Evolutionary conservation across 495 filamentous ascomycete species (phyloP).

Genomic region (Penicillium manginii): DNA sequence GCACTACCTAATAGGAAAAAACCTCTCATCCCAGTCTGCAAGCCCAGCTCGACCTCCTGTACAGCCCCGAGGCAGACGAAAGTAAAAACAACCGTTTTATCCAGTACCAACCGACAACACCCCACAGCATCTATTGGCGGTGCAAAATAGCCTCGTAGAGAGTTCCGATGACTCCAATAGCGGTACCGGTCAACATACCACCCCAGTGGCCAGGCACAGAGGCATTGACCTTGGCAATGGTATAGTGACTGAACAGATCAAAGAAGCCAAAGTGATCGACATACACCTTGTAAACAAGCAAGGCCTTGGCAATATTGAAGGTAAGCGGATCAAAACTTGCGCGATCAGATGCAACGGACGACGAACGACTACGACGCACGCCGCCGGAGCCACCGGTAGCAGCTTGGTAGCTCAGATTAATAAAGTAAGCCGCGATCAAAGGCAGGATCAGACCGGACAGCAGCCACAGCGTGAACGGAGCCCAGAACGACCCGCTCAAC

Average conservation of each 20-base stretch:
- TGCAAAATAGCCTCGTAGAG: constrained; percentile 84
- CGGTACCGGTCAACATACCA: constrained; percentile 72
- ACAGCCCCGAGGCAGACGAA: constrained; percentile 20
- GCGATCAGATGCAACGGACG: constrained; percentile 28
- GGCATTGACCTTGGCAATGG: constrained; percentile 63
- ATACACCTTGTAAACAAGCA: constrained; percentile 80
- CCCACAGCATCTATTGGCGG: constrained; percentile 52
- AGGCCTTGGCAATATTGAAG: constrained; percentile 84
- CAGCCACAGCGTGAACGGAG: constrained; percentile 75
- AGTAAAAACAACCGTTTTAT: constrained; percentile 8
- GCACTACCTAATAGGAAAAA: too few species aligned
- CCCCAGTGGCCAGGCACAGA: constrained; percentile 72
- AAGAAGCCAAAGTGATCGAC: constrained; percentile 68
- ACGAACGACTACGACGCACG: constrained; percentile 26
- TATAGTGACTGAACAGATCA: constrained; percentile 59
- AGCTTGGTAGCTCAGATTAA: constrained; percentile 72
- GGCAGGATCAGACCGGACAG: constrained; percentile 73
- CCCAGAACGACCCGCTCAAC: constrained; percentile 82
- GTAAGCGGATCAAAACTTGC: constrained; percentile 79
- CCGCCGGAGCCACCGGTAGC: constrained; percentile 33
- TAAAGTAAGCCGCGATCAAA: constrained; percentile 74
- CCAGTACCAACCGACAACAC: not conserved
- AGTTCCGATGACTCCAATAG: constrained; percentile 68
- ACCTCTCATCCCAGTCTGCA: constrained; percentile 6
- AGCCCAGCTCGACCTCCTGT: constrained; percentile 19